These are phyloP conservation scores for Ceratonia siliqua DNA, from an alignment of 306 rosid genomes.

Conservation along the genomic window DNA sequence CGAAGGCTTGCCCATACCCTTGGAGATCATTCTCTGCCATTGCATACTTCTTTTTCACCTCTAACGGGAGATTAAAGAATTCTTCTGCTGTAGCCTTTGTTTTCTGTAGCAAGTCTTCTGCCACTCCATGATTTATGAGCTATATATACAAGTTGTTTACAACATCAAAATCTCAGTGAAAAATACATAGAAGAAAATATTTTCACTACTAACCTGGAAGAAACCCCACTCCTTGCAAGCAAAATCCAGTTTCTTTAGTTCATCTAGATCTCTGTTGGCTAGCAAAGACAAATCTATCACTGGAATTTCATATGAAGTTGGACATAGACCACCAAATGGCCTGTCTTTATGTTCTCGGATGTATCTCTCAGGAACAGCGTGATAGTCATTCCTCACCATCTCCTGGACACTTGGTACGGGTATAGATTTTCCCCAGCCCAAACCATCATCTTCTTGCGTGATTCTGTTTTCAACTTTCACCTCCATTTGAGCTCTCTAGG, in stretches of 20 bases:
- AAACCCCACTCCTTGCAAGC: slow-evolving; percentile 43
- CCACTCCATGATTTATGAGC: slow-evolving; percentile 40
- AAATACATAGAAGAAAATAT: no score
- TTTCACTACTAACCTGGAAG: slow-evolving; percentile 18
- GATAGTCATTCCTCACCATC: slow-evolving; percentile 22
- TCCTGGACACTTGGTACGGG: slow-evolving; percentile 36
- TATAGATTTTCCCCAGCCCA: slow-evolving; percentile 34
- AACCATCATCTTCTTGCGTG: background rate
- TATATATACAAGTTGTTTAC: background rate
- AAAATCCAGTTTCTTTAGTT: slow-evolving; percentile 19
- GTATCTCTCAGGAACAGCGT: slow-evolving; percentile 25
- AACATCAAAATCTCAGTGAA: background rate
- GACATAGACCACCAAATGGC: background rate
- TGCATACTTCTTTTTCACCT: slow-evolving; percentile 35
- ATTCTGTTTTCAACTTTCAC: background rate
- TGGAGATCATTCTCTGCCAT: slow-evolving; percentile 33
- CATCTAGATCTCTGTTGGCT: slow-evolving; percentile 16
- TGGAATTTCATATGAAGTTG: slow-evolving; percentile 15
- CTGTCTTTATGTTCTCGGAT: slow-evolving; percentile 18
- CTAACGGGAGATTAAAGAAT: slow-evolving; percentile 30
- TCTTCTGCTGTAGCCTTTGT: slow-evolving; percentile 16
- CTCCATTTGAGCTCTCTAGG: background rate
- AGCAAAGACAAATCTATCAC: slow-evolving; percentile 29
- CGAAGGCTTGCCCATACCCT: slow-evolving; percentile 35
- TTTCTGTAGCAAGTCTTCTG: background rate